Evolutionary conservation across 2,329 filamentous ascomycete genomes (phyloP).

Genomic region (Aspergillus aculeatinus): DNA sequence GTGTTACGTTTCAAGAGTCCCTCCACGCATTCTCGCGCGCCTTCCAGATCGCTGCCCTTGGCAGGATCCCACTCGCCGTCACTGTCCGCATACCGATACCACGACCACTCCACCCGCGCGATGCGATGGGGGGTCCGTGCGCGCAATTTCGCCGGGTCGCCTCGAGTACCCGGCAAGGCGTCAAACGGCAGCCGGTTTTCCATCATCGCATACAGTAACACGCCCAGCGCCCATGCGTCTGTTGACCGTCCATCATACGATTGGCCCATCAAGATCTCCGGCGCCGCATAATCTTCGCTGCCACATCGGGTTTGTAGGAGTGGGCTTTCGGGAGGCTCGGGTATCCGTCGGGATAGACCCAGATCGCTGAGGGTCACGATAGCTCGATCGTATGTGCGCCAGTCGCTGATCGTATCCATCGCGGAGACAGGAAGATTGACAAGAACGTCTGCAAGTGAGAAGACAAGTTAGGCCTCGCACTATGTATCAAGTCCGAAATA

Average conservation of each 20-base stretch:
- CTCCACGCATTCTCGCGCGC: constrained; percentile 79
- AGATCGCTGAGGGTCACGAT: constrained; percentile 88
- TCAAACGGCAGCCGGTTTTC: constrained; percentile 94
- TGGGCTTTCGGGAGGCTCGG: constrained; percentile 70
- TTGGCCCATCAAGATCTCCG: constrained; percentile 93
- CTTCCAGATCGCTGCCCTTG: constrained; percentile 65
- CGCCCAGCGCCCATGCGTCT: constrained; percentile 93
- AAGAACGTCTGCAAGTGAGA: constrained; percentile 68
- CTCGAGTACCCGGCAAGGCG: constrained; percentile 71
- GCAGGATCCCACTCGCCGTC: constrained; percentile 81
- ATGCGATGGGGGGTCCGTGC: constrained; percentile 91
- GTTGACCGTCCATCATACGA: constrained; percentile 89
- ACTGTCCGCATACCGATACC: constrained; percentile 79
- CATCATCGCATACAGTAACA: constrained; percentile 87
- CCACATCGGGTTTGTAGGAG: constrained; percentile 92
- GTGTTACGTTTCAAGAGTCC: constrained; percentile 78
- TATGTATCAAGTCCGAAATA: constrained; percentile 20
- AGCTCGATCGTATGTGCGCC: constrained; percentile 73
- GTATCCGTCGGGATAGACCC: constrained; percentile 81
- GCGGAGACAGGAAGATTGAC: constrained; percentile 74
- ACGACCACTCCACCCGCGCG: constrained; percentile 91
- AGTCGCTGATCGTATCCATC: constrained; percentile 67
- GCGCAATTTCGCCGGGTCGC: constrained; percentile 71
- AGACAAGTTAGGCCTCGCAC: constrained; percentile 3
- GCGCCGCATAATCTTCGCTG: constrained; percentile 94